Conservation (phyloP, 768 basidiomycete genomes). For the Panaeolus papilionaceus region DNA sequence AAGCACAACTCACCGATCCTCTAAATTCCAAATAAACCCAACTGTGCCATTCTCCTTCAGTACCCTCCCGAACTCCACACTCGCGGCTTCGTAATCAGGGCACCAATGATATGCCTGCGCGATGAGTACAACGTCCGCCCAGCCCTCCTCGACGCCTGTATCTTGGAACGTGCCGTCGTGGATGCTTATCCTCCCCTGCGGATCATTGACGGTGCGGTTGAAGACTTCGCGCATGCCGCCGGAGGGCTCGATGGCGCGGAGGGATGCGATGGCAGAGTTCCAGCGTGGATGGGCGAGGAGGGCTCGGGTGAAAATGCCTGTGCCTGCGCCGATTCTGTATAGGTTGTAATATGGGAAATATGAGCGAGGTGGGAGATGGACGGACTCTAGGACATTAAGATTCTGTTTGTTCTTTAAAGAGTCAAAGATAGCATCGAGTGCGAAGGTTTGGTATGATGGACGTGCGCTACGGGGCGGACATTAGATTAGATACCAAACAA, state of each 20-base stretch:
- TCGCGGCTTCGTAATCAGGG: conserved; percentile 75
- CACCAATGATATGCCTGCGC: conserved; percentile 98
- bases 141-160: conserved; percentile 63
- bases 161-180: conserved; percentile 75
- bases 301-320: conserved; percentile 89
- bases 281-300: conserved; percentile 69
- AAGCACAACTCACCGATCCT: conserved; percentile 61
- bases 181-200: conserved; percentile 49
- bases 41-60: conserved; percentile 77
- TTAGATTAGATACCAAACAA: no score
- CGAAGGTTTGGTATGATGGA: conserved; percentile 78
- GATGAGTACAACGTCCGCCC: conserved; percentile 81
- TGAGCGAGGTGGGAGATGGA: conserved; percentile 15
- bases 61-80: conserved; percentile 78
- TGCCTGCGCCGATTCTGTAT: conserved; percentile 79
- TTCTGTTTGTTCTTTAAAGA: conserved; percentile 44
- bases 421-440: conserved; percentile 65
- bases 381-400: conserved; percentile 76
- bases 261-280: conserved; percentile 51
- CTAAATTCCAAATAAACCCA: conserved; percentile 90
- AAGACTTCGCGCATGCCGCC: conserved; percentile 86
- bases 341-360: conserved; percentile 16
- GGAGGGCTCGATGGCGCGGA: conserved; percentile 85
- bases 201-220: conserved; percentile 56
- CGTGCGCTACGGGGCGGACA: conserved; percentile 58